Evolutionary conservation across 2,329 filamentous ascomycete genomes (phyloP).

Genomic region (Colletotrichum magnum): DNA sequence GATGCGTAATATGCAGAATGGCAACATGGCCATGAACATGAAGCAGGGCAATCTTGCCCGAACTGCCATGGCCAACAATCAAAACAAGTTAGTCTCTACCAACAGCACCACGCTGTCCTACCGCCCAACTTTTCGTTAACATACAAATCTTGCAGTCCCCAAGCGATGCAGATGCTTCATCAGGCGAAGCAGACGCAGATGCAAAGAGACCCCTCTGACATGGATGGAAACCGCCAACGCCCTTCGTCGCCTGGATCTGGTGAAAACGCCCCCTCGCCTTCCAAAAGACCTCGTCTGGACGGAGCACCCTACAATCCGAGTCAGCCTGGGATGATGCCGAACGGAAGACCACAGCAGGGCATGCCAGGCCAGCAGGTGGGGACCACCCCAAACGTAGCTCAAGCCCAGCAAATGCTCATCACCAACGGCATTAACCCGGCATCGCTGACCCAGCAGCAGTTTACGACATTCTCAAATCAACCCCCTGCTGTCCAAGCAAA

Average conservation of each 20-base stretch:
- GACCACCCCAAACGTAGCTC: conserved; percentile 61
- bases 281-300: conserved; percentile 87
- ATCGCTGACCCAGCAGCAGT: conserved; percentile 81
- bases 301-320: conserved; percentile 80
- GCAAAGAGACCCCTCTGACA: conserved; percentile 88
- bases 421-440: conserved; percentile 82
- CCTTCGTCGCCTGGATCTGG: conserved; percentile 85
- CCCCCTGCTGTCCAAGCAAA: conserved; percentile 79
- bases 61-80: conserved; percentile 84
- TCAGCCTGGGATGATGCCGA: conserved; percentile 79
- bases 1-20: conserved; percentile 78
- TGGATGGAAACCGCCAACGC: conserved; percentile 86
- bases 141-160: conserved; percentile 62
- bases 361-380: conserved; percentile 81
- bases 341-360: conserved; percentile 78
- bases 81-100: conserved; percentile 71
- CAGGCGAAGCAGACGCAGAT: conserved; percentile 84
- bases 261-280: conserved; percentile 92
- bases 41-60: conserved; percentile 77
- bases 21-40: conserved; percentile 69
- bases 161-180: conserved; percentile 79
- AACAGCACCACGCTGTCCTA: background rate
- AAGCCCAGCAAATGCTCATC: conserved; percentile 73
- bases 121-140: conserved; percentile 35
- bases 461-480: conserved; percentile 73